phyloP scores from a whole-genome alignment of 225 moss, liverwort and hornwort species.

The Physcomitrellopsis africana region DNA sequence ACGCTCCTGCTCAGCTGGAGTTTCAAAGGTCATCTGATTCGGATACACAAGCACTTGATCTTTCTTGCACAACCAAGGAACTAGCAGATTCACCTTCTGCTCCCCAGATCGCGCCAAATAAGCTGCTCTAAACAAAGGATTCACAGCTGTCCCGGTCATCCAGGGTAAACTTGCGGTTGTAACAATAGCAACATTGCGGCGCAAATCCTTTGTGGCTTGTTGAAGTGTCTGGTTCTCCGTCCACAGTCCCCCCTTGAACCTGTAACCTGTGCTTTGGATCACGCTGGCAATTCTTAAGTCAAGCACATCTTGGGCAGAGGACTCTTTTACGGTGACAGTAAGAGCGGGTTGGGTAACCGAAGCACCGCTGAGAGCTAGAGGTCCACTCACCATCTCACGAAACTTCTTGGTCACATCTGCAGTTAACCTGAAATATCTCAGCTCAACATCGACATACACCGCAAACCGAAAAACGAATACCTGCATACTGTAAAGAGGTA shows the following conservation, averaged over 20 bases:
- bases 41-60: slow-evolving; percentile 95
- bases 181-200: slow-evolving; percentile 83
- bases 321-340: slow-evolving; percentile 27
- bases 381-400: slow-evolving; percentile 72
- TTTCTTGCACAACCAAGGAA: slow-evolving; percentile 90
- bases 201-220: slow-evolving; percentile 38
- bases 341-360: slow-evolving; percentile 39
- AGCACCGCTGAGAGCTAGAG: slow-evolving; percentile 34
- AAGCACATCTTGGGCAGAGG: slow-evolving; percentile 52
- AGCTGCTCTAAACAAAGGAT: slow-evolving; percentile 94
- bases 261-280: slow-evolving; percentile 88
- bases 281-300: slow-evolving; percentile 90
- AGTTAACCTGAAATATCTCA: slow-evolving; percentile 15
- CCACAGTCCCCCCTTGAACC: slow-evolving; percentile 69
- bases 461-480: neutral
- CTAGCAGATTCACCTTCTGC: slow-evolving; percentile 78
- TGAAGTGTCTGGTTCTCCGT: slow-evolving; percentile 44
- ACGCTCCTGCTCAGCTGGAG: slow-evolving; percentile 78
- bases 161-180: slow-evolving; percentile 95
- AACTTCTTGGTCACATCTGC: slow-evolving; percentile 79
- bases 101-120: slow-evolving; percentile 84
- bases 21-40: slow-evolving; percentile 76
- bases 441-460: slow-evolving; percentile 6
- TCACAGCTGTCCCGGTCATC: slow-evolving; percentile 99
- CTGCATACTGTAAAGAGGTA: neutral